Base-by-base conservation (phyloP, 495 filamentous ascomycete species). In the Aspergillus homomorphus region DNA sequence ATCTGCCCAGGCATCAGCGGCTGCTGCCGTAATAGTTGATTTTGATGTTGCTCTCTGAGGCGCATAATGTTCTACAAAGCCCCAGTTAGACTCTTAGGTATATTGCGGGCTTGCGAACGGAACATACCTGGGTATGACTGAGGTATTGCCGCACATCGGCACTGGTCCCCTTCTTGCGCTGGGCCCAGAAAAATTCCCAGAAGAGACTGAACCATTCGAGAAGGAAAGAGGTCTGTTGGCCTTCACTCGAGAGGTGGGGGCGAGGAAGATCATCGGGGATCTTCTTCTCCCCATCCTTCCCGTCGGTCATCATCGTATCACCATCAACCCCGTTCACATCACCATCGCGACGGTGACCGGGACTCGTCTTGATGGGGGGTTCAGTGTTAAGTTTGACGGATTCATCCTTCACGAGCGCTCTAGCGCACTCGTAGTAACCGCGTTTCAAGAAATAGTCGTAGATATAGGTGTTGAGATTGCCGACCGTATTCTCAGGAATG, bases 151-250 rank as follows among this genome's bases (percentile, higher is more conserved):
- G 77, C 28, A 88, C 84, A 54, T 78, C 77, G 43, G 76, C 70
- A 56, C 66, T 77, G 62, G 72, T 79, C n/a, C 76, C 77, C 67
- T 84, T 82, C 60, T 82, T 83, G 58, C 88, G 85, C 66, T 89
- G 86, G 49, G 90, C 89, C 66, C 82, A 83, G 65, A 87, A 95
- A 66, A 98, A 90, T 62, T 98, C 94, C 92, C 90, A 98, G 71
- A 98, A 98, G 33, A 96, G 78, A 68, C 85, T 89, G 73, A 95
- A 98, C 94, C 94, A 98, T 59, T 97, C 93, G 49, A 89, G 84
- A 14, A 98, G 78, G 64, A 98, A 96, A 23, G 88, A 89, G 16
- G 84, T 87, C 18, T 90, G 85, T 10, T 80, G 75, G 22, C 74
- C 78, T 62, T 85, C 79, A 24, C 72, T 81, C 14, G 86, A 83